These are phyloP conservation scores for Moesziomyces sp. DNA, from an alignment of 1,284 basidiomycete species.

Conservation along the genomic window DNA sequence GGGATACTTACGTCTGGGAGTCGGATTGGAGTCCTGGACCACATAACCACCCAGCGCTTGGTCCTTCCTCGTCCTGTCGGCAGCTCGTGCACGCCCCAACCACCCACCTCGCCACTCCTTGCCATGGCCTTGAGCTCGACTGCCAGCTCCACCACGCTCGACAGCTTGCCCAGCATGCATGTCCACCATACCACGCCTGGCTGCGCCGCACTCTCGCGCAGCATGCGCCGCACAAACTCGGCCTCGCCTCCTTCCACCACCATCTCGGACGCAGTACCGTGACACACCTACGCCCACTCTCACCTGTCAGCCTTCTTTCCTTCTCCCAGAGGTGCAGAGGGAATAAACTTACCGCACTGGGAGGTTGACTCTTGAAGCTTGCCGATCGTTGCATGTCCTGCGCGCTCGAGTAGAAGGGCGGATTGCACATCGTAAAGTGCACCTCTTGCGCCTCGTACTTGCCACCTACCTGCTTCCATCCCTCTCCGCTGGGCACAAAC, in stretches of 20 bases:
- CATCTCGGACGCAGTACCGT: slow-evolving; percentile 85
- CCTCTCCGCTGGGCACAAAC: slow-evolving; percentile 71
- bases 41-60: slow-evolving; percentile 85
- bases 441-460: not conserved
- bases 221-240: slow-evolving; percentile 80
- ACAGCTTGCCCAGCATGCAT: slow-evolving; percentile 86
- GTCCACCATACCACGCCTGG: slow-evolving; percentile 77
- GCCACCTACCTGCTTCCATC: not conserved
- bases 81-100: slow-evolving; percentile 85
- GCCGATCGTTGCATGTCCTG: slow-evolving; percentile 73
- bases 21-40: slow-evolving; percentile 69
- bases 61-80: slow-evolving; percentile 79
- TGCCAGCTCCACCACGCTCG: slow-evolving; percentile 77
- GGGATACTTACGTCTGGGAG: slow-evolving; percentile 19
- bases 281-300: slow-evolving; percentile 66
- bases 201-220: slow-evolving; percentile 78
- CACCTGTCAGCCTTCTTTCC: not conserved
- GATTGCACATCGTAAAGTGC: slow-evolving; percentile 86
- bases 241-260: slow-evolving; percentile 86
- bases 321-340: not conserved
- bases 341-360: slow-evolving; percentile 29
- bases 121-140: slow-evolving; percentile 71
- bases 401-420: slow-evolving; percentile 84
- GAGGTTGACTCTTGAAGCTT: slow-evolving; percentile 20
- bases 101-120: slow-evolving; percentile 70